Evolutionary conservation across 1,284 basidiomycete genomes (phyloP).

Genomic region (Coniferiporia weirii): DNA sequence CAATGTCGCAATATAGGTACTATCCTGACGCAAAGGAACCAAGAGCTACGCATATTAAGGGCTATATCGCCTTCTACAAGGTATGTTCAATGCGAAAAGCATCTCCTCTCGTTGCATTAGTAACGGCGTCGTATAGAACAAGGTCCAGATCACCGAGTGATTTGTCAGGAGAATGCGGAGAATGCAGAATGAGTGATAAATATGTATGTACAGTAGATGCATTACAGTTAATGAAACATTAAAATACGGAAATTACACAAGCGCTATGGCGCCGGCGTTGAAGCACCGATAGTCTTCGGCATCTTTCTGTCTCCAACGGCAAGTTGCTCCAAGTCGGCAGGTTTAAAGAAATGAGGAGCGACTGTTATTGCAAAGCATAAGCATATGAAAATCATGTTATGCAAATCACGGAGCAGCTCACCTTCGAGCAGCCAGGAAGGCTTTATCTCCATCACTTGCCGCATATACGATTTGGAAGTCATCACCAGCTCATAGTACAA

Average conservation of each 20-base stretch:
- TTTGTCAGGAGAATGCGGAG: neutral
- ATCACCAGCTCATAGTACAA: constrained; percentile 94
- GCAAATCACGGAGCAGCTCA: constrained; percentile 30
- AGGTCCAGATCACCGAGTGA: constrained; percentile 21
- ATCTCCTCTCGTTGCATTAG: neutral
- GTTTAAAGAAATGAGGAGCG: constrained; percentile 92
- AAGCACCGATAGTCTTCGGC: constrained; percentile 60
- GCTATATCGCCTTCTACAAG: constrained; percentile 64
- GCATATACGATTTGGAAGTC: constrained; percentile 83
- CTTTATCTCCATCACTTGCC: constrained; percentile 98
- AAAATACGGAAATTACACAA: neutral
- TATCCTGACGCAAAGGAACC: constrained; percentile 46
- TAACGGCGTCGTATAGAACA: constrained; percentile 20
- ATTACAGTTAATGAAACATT: no score
- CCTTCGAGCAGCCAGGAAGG: constrained; percentile 91
- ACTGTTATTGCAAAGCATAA: constrained; percentile 41
- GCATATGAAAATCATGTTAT: constrained; percentile 2
- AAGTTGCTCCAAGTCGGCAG: constrained; percentile 80
- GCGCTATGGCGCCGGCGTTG: constrained; percentile 15
- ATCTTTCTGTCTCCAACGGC: constrained; percentile 84
- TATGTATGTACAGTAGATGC: constrained; percentile 1
- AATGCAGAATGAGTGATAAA: neutral
- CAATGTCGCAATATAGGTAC: constrained; percentile 39
- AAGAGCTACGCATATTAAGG: constrained; percentile 50
- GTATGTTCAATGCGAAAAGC: constrained; percentile 27